Evolutionary conservation across 352 stramenopile species (phyloP).

Genomic region (Pythium brachiatum): DNA sequence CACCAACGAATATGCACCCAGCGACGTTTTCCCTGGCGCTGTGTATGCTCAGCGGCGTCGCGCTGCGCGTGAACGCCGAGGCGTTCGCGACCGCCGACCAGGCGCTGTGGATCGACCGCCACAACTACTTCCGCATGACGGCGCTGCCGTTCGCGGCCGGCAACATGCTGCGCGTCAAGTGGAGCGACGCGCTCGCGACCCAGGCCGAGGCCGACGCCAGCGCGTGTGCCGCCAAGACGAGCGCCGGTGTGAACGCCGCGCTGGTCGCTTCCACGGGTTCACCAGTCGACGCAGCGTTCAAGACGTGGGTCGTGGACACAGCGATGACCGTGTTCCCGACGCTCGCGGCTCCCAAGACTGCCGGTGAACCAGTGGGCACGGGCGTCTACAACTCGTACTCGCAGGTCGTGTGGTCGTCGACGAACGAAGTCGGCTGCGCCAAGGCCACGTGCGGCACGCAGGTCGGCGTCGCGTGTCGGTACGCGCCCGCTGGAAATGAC

Average conservation of each 20-base stretch:
- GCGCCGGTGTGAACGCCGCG: slow-evolving; percentile 49
- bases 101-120: slow-evolving; percentile 66
- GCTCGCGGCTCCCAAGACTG: slow-evolving; percentile 38
- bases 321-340: slow-evolving; percentile 45
- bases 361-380: slow-evolving; percentile 44
- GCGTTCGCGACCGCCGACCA: slow-evolving; percentile 32
- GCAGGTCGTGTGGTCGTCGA: slow-evolving; percentile 66
- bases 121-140: slow-evolving; percentile 81
- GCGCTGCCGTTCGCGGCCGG: slow-evolving; percentile 56
- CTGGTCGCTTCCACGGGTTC: slow-evolving; percentile 24
- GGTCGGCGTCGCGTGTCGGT: slow-evolving; percentile 57
- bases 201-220: slow-evolving; percentile 37
- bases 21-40: background rate
- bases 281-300: slow-evolving; percentile 51
- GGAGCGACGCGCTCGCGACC: slow-evolving; percentile 44
- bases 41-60: background rate
- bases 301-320: slow-evolving; percentile 57
- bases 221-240: slow-evolving; percentile 34
- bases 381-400: slow-evolving; percentile 76
- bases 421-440: slow-evolving; percentile 61
- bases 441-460: slow-evolving; percentile 40
- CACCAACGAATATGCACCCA: background rate
- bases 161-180: slow-evolving; percentile 70
- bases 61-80: slow-evolving; percentile 1
- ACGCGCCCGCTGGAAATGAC: slow-evolving; percentile 53